Base-by-base conservation (phyloP, 2,329 filamentous ascomycete genomes). In the Curvularia sp. region DNA sequence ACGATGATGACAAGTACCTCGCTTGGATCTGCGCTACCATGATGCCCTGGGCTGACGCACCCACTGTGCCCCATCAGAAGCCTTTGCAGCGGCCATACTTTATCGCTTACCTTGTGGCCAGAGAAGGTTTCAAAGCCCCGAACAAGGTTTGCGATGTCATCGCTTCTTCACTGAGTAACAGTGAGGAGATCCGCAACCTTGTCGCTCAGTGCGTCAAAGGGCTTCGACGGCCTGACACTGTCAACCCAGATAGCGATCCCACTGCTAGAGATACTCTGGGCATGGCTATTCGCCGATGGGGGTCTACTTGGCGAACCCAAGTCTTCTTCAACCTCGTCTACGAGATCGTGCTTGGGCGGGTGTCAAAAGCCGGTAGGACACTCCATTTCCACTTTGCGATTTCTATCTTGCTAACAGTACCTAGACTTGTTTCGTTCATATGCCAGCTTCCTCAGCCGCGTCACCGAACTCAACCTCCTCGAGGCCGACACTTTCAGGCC, bases 11-110 rank as follows among this genome's bases (percentile, higher is more conserved):
- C 18, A 73, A 78, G n/a, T 93, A 90, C 73, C 80, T 89, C 43
- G 85, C 89, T 6, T 97, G 93, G 93, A 80, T 90, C 18, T 82
- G 96, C 19, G 86, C 88, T 2, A 88, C 92, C 5, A 76, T 96
- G 23, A 83, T 86, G 13, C 93, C 93, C 0, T 97, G 92, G 88
- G 79, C 81, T 72, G 86, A 80, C 71, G 80, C 79, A 56, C 82
- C 72, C 6, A 69, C 71, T 60, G 72, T 59, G 74, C 80, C 84
- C 3, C 82, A 84, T 19, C 86, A 89, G 0, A 77, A 77, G 51
- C 66, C 67, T n/a, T 50, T 62, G 5, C 70, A 69, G 39, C 57
- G 66, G 23, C 70, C 74, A 8, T 68, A 67, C 28, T 72, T 72
- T 42, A 81, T 87, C 18, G 84, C 88, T 3, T 84, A 84, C 3